A percentile compares a stretch with the other conserved stretches of the same genome.
Conservation (phyloP, 169 alveolate genomes). For the Plasmodium coatneyi region DNA sequence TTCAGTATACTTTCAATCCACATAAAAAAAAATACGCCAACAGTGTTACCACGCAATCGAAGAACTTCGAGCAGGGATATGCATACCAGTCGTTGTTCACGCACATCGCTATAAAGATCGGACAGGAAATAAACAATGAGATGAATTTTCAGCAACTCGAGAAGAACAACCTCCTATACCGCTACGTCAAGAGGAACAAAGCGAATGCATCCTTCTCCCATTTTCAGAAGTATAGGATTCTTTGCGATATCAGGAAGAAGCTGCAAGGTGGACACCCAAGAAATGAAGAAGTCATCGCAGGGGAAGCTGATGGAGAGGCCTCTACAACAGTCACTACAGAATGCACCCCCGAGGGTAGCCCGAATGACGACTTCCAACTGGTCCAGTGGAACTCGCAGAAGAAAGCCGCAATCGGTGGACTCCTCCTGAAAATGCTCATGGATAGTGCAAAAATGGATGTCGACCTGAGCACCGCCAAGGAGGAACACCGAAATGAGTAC, state of each 20-base stretch:
- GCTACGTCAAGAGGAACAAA: conserved; percentile 49
- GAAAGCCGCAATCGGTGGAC: conserved; percentile 84
- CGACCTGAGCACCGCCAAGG: conserved; percentile 79
- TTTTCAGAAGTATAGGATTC: conserved; percentile 26
- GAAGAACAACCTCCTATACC: conserved; percentile 24
- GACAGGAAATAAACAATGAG: conserved; percentile 83
- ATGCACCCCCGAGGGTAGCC: neutral
- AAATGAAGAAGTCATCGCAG: neutral
- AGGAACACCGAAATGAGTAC: conserved; percentile 77
- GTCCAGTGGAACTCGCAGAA: conserved; percentile 82
- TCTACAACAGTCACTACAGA: neutral
- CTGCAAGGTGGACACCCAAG: neutral
- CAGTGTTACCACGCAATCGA: conserved; percentile 76
- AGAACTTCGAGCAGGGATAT: conserved; percentile 70
- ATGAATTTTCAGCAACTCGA: conserved; percentile 47
- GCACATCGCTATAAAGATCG: conserved; percentile 82
- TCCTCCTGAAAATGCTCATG: conserved; percentile 79
- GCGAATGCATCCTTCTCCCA: conserved; percentile 51
- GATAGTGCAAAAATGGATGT: conserved; percentile 81
- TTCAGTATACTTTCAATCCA: conserved; percentile 83
- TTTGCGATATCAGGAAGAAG: conserved; percentile 15
- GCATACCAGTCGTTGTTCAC: conserved; percentile 83
- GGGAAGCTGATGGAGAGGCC: neutral
- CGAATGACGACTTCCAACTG: conserved; percentile 50
- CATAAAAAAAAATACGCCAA: conserved; percentile 76